Evolutionary conservation across 371 early-diverging fungal species (phyloP), one percentile per base, ranked within the genome.

Genomic region (Catenaria anguillulae): DNA sequence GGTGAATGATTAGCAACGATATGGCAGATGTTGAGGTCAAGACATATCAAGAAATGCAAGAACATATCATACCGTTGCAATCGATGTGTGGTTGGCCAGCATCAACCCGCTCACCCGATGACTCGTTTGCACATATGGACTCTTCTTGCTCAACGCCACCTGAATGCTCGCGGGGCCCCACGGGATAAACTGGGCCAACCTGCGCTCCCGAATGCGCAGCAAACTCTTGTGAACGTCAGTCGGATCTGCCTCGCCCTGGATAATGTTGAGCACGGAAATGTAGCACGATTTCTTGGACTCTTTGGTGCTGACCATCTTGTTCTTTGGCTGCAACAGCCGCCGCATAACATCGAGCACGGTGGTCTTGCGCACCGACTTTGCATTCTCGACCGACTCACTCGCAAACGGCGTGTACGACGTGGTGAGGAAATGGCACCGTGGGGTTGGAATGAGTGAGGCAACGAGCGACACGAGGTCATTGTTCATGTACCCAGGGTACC

Each of bases 121-220:
- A 33, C 84, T 81, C 0, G 92, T 88, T 48, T 84, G 89, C 5
- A 91, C 80, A 69, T 94, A 95, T 2, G 97, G 97, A 40, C 89
- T 89, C 70, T 91, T 90, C 54, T 84, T 83, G 0, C 93, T 88
- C 42, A 97, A 68, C 5, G 96, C 97, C 4, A 97, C 94, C 71
- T 99, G 98, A 65, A 98, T 96, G 66, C 88, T 90, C 4, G 98
- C 94, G 17, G 98, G 98, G n/a, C 97, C 97, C 99, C 99, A 99
- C 31, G 98, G 98, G 60, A 98, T 97, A 72, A 99, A 99, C 65
- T 90, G 88, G 12, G 96, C 92, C 37, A 96, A 70, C 33, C 91
- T 78, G 58, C 92, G 83, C 71, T 98, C 98, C 34, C 94, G 84
- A 63, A 98, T 90, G 43, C 98, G 83, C 66, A 97, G 72, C 55